Conservation (phyloP, 805 yeast genomes). For the Pichia deserticola region DNA sequence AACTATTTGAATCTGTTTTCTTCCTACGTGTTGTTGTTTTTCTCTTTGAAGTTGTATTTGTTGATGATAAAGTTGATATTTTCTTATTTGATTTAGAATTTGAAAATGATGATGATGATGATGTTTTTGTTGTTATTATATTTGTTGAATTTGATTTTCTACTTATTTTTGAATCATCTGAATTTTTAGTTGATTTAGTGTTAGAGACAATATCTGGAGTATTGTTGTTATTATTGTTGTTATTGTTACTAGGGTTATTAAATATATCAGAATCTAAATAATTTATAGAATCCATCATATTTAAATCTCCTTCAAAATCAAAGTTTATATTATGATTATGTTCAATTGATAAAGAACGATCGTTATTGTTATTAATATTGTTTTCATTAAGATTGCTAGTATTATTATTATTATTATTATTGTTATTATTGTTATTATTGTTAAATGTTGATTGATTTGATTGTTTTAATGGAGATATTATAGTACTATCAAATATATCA, state of each 20-base stretch:
- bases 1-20: not conserved
- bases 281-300: slow-evolving; percentile 20
- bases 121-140: not conserved
- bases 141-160: not conserved
- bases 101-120: not conserved
- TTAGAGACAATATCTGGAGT: not conserved
- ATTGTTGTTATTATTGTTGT: not conserved
- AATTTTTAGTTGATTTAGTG: not conserved
- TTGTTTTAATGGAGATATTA: slow-evolving; percentile 17
- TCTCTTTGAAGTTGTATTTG: not conserved
- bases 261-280: not conserved
- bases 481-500: slow-evolving; percentile 17
- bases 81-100: too few species aligned
- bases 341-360: slow-evolving; percentile 5
- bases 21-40: not conserved
- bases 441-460: slow-evolving; percentile 1
- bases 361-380: slow-evolving; percentile 1
- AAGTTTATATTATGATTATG: slow-evolving; percentile 14
- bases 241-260: too few species aligned
- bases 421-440: slow-evolving; percentile 10
- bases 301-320: slow-evolving; percentile 25
- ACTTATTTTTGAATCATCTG: not conserved
- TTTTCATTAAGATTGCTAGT: slow-evolving; percentile 5
- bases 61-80: not conserved
- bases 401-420: slow-evolving; percentile 11